Conservation (phyloP, 495 filamentous ascomycete species). For the Penicillium parvum region DNA sequence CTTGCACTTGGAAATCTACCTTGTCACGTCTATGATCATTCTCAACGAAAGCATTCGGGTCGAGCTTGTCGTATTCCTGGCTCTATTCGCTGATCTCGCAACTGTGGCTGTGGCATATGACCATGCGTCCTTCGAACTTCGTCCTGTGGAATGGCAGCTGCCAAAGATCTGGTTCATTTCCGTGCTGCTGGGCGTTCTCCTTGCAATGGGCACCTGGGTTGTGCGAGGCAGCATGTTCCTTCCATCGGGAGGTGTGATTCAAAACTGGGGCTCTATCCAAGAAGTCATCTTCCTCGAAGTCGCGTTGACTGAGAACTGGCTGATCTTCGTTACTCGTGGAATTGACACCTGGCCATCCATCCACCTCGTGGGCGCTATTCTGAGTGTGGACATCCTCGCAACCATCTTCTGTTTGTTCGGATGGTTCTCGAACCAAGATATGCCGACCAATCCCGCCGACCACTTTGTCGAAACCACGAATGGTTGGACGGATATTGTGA, state of each 20-base stretch:
- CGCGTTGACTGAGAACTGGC: slow-evolving; percentile 70
- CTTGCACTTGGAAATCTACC: slow-evolving; percentile 68
- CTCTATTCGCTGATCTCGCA: slow-evolving; percentile 69
- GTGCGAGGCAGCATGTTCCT: slow-evolving; percentile 62
- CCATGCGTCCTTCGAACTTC: slow-evolving; percentile 63
- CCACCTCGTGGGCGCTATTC: slow-evolving; percentile 62
- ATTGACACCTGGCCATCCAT: slow-evolving; percentile 63
- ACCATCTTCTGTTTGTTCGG: slow-evolving; percentile 71
- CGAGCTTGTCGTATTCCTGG: slow-evolving; percentile 67
- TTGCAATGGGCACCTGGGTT: slow-evolving; percentile 66
- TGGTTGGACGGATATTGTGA: slow-evolving; percentile 69
- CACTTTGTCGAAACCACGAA: slow-evolving; percentile 48
- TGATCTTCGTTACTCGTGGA: slow-evolving; percentile 71
- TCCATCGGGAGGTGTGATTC: slow-evolving; percentile 61
- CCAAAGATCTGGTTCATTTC: slow-evolving; percentile 76
- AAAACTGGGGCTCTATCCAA: slow-evolving; percentile 66
- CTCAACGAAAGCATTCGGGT: slow-evolving; percentile 65
- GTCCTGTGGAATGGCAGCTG: slow-evolving; percentile 72
- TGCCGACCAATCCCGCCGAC: slow-evolving; percentile 38
- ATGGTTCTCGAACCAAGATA: slow-evolving; percentile 54
- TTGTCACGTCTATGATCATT: slow-evolving; percentile 70
- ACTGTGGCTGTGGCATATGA: slow-evolving; percentile 73
- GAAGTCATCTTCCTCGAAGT: slow-evolving; percentile 69
- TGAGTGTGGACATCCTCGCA: slow-evolving; percentile 60
- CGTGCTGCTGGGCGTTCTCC: slow-evolving; percentile 56